Percentiles rank a stretch among this genome's conserved stretches.
Evolutionary conservation across 768 basidiomycete species (phyloP).

Genomic region (Suillus lakei): DNA sequence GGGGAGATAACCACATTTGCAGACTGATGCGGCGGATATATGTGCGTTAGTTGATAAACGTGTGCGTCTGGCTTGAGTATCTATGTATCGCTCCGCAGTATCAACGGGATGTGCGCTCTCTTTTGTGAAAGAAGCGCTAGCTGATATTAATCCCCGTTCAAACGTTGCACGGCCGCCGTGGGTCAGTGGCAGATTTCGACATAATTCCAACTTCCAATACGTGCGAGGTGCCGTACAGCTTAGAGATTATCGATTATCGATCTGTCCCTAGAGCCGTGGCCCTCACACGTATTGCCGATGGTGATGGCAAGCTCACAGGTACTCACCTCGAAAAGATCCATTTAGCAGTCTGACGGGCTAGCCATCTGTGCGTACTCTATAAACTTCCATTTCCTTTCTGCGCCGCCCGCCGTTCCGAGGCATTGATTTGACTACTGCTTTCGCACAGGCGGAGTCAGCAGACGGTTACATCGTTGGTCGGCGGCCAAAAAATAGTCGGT

Average conservation of each 20-base stretch:
- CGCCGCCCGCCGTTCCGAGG: background rate
- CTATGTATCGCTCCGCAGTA: background rate
- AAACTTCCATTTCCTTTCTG: background rate
- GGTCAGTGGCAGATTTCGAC: background rate
- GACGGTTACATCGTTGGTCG: background rate
- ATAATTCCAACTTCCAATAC: background rate
- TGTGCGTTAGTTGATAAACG: background rate
- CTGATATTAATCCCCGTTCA: conserved; percentile 1
- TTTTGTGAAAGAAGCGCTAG: background rate
- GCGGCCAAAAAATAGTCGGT: background rate
- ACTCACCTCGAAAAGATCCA: background rate
- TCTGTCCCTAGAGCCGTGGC: background rate
- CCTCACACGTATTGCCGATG: background rate
- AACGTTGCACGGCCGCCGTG: background rate
- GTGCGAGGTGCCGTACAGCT: background rate
- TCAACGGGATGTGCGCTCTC: background rate
- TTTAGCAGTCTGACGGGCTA: background rate
- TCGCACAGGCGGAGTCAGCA: background rate
- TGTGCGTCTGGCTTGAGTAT: background rate
- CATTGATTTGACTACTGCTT: background rate
- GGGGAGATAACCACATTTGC: background rate
- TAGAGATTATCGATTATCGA: background rate
- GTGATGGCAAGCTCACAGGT: background rate
- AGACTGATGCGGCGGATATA: background rate
- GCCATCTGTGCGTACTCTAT: background rate